These are phyloP conservation scores for Thelonectria blattea DNA, from an alignment of 2,329 filamentous ascomycete genomes.

Conservation along the genomic window DNA sequence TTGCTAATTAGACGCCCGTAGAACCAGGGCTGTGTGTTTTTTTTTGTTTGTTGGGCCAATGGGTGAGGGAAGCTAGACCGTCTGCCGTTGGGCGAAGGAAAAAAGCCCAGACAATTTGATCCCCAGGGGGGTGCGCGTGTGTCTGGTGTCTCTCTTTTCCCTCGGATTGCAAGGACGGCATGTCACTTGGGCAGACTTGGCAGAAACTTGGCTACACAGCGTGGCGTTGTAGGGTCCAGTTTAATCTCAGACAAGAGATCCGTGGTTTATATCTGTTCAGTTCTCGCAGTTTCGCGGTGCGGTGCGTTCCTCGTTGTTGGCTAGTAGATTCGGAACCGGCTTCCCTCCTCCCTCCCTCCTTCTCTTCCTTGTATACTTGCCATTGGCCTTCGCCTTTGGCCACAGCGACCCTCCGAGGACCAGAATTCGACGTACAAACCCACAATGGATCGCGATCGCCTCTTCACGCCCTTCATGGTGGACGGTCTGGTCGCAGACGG, in stretches of 20 bases:
- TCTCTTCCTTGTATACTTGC: background rate
- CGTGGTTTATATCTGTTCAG: background rate
- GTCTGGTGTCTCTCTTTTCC: too few species aligned
- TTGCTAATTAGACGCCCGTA: background rate
- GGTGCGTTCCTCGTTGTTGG: background rate
- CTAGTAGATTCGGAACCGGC: background rate
- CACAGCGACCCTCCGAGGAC: background rate
- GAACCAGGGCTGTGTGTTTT: background rate
- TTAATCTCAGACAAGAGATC: background rate
- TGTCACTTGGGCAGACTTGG: background rate
- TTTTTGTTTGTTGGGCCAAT: background rate
- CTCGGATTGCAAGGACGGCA: background rate
- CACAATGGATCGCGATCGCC: constrained; percentile 48
- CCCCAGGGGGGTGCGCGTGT: too few species aligned
- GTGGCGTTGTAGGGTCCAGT: background rate
- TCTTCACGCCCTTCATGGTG: constrained; percentile 54
- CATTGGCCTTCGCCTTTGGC: background rate
- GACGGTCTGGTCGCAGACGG: constrained; percentile 61
- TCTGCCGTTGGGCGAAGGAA: background rate
- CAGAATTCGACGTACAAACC: background rate
- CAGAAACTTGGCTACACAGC: background rate
- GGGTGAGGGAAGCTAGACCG: background rate
- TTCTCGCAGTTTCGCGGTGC: background rate
- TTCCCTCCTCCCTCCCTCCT: background rate
- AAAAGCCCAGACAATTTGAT: background rate